Conservation (phyloP, 176 grass and related monocot species). For the Oryza rufipogon region DNA sequence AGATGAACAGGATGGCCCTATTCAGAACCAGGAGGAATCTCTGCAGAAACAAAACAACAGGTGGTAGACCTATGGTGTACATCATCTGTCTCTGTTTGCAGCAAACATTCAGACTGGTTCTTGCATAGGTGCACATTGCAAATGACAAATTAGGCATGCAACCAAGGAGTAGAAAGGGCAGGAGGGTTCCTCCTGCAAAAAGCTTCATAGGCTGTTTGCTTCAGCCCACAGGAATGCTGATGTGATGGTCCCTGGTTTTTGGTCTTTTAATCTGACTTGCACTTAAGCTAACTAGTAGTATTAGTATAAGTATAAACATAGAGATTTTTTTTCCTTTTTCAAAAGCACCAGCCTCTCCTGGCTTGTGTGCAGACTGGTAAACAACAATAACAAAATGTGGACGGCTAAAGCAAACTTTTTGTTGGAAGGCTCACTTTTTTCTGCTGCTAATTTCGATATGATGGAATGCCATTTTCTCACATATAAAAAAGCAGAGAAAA, state of each 20-base stretch:
- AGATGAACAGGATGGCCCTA: background rate
- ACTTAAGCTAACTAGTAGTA: background rate
- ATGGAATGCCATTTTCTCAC: background rate
- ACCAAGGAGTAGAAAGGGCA: constrained; percentile 1
- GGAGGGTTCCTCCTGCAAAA: background rate
- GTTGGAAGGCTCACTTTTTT: background rate
- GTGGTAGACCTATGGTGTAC: background rate
- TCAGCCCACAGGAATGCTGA: constrained; percentile 31
- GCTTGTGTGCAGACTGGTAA: background rate
- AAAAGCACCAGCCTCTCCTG: background rate
- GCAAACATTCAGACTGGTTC: background rate
- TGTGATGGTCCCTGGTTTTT: constrained; percentile 11
- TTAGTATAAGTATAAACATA: background rate
- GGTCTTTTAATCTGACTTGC: background rate
- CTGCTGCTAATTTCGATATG: background rate
- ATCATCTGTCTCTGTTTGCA: background rate
- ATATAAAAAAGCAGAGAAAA: background rate
- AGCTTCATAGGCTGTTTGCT: constrained; percentile 16
- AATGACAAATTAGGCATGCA: constrained; percentile 26
- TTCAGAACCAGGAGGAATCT: constrained; percentile 5
- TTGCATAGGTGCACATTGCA: background rate
- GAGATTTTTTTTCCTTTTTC: background rate
- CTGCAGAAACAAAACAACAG: background rate
- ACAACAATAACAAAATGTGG: background rate
- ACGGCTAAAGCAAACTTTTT: constrained; percentile 1